These are phyloP conservation scores for Xylaria multiplex DNA, from an alignment of 2,329 filamentous ascomycete species.

Conservation along the genomic window DNA sequence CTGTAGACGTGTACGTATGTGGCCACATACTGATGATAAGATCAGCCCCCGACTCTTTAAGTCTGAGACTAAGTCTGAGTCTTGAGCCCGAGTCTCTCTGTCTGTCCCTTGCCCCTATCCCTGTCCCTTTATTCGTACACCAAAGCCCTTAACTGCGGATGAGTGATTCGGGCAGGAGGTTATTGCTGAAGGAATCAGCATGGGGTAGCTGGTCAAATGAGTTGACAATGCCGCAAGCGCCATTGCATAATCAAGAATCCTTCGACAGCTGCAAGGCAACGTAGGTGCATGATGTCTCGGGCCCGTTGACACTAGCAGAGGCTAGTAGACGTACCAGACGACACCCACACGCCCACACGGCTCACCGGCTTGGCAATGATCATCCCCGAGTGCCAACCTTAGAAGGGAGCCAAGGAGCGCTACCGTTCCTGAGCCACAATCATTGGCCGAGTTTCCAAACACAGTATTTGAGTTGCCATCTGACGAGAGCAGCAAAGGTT, in stretches of 20 bases:
- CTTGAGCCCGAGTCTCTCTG: no score
- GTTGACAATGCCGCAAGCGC: conserved; percentile 21
- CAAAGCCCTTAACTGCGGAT: not conserved
- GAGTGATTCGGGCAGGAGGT: conserved; percentile 28
- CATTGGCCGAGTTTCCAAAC: conserved; percentile 14
- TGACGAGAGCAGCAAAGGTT: conserved; percentile 6
- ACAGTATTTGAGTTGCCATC: conserved; percentile 23
- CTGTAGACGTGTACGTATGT: not conserved
- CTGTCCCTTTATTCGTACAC: not conserved
- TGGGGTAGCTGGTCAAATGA: conserved; percentile 23
- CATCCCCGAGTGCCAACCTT: conserved; percentile 4
- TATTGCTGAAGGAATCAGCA: conserved; percentile 8
- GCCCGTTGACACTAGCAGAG: conserved; percentile 12
- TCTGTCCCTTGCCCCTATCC: not conserved
- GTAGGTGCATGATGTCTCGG: conserved; percentile 7
- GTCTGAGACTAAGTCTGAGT: no score
- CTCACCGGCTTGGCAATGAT: conserved; percentile 28
- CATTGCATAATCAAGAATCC: conserved; percentile 27
- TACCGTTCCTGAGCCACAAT: conserved; percentile 1
- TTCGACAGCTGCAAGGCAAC: conserved; percentile 20
- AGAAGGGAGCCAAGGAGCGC: conserved; percentile 12
- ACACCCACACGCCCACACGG: not conserved
- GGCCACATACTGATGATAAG: not conserved
- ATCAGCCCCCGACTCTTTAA: no score
- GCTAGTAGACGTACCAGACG: not conserved